Base-by-base conservation (phyloP, 257 asterid genomes). In the Capsicum pubescens region DNA sequence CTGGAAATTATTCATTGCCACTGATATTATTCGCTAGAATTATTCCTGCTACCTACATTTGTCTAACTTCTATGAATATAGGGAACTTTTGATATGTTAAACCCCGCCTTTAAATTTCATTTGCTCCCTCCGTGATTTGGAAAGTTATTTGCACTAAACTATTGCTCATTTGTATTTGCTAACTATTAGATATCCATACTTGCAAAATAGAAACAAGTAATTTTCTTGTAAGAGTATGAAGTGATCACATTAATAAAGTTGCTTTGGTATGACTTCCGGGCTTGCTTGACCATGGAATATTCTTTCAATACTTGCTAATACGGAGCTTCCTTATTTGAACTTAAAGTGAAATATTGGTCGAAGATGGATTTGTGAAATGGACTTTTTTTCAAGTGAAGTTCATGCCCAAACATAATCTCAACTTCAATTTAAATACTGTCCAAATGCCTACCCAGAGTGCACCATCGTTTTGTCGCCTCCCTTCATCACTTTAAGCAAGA, bases 21-120 rank as follows among this genome's bases (percentile, higher is more conserved):
- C 59, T 72, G 80, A 72, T 12, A 50, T 74, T 19, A 12, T 1
- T 12, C 21, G 80, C 60, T 48, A 48, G 3, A 50, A 7, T 19
- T 48, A 74, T 19, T 50, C 19, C 80, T 50, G 58, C 39, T 74
- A 19, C 80, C 80, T 17, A 46, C 13, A n/a, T 46, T 71, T 71
- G 56, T 71, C 58, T 71, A 13, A 39, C 60, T 74, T 71, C 1
- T 39, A 71, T 71, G 80, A 46, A 71, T 46, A n/a, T 71, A 19
- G 80, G 80, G 19, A 21, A 12, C 7, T 74, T 7, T 19, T 12
- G 2, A 48, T 74, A 74, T 19, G 44, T 74, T 74, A 50, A 72
- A 72, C 16, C 42, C 57, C 11, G 8, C 13, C 44, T 50, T 74
- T 74, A 59, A 48, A 50, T 48, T 19, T 50, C 39, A 6, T 3